Percentiles rank a stretch among this genome's conserved stretches.
Evolutionary conservation across 2,329 filamentous ascomycete species (phyloP).

Genomic region (Pleoardoris graminearum): DNA sequence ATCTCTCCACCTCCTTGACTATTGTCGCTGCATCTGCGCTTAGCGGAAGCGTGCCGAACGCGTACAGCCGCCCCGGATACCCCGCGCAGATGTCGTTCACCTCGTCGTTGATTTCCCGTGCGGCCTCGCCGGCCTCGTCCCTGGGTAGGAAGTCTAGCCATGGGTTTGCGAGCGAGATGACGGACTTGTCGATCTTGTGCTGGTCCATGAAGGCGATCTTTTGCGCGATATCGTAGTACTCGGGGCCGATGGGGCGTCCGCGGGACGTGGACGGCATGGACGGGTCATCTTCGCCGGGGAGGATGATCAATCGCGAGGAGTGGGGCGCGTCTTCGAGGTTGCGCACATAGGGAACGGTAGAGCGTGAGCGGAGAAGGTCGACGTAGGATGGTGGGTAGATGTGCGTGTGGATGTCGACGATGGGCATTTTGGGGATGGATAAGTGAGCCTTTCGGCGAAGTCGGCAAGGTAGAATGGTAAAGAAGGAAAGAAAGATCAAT

Average conservation of each 20-base stretch:
- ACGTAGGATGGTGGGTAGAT: constrained; percentile 65
- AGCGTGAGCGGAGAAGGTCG: constrained; percentile 59
- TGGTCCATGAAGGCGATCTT: constrained; percentile 88
- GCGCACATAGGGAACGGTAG: constrained; percentile 71
- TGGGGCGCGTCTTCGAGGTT: constrained; percentile 58
- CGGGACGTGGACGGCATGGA: constrained; percentile 59
- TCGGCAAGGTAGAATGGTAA: neutral
- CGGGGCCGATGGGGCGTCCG: constrained; percentile 79
- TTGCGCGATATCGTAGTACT: constrained; percentile 77
- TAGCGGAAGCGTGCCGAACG: constrained; percentile 80
- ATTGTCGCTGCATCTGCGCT: constrained; percentile 66
- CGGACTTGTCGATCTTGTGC: constrained; percentile 79
- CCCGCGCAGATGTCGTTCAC: constrained; percentile 71
- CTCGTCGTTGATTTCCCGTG: constrained; percentile 73
- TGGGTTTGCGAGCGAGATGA: constrained; percentile 88
- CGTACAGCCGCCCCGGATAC: constrained; percentile 71
- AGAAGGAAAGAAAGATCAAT: neutral
- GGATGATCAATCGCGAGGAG: constrained; percentile 68
- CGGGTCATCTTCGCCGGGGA: constrained; percentile 60
- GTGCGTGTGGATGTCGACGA: constrained; percentile 66
- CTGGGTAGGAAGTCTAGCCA: constrained; percentile 84
- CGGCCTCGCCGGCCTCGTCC: constrained; percentile 64
- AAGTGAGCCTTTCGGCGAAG: neutral
- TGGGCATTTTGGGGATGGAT: constrained; percentile 39
- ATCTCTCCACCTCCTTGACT: constrained; percentile 65